phyloP scores from a whole-genome alignment of 441 rosid genomes.

The Populus hybrid region DNA sequence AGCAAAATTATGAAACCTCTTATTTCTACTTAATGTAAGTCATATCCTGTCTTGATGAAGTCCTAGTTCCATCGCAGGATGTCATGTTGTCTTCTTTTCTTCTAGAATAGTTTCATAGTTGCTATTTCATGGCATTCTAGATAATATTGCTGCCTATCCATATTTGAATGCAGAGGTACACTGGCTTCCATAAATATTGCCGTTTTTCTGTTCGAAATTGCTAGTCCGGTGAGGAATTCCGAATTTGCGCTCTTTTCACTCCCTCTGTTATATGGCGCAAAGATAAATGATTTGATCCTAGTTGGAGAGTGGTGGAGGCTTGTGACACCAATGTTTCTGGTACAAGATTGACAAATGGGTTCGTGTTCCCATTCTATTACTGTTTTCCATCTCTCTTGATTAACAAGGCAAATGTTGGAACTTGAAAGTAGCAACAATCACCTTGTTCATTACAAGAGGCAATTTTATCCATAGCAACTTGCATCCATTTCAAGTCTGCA shows the following conservation, averaged over 20 bases:
- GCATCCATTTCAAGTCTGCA: neutral
- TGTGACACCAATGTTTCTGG: constrained; percentile 97
- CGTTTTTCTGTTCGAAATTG: constrained; percentile 75
- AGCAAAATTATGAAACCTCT: constrained; percentile 46
- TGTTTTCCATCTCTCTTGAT: constrained; percentile 22
- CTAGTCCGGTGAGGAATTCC: constrained; percentile 63
- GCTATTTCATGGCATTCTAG: neutral
- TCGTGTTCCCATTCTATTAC: constrained; percentile 47
- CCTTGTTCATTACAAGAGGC: neutral
- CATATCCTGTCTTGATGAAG: constrained; percentile 9
- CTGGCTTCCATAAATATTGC: constrained; percentile 76
- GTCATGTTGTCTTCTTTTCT: neutral
- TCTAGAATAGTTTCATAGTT: neutral
- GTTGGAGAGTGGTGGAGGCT: constrained; percentile 98
- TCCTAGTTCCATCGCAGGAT: neutral
- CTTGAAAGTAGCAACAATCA: neutral
- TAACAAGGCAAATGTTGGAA: constrained; percentile 1
- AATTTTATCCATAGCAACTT: neutral
- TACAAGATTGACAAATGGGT: constrained; percentile 88
- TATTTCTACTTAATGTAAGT: constrained; percentile 65
- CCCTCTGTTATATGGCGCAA: constrained; percentile 76
- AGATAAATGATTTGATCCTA: constrained; percentile 77
- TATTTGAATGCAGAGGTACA: constrained; percentile 49
- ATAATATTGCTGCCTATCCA: neutral
- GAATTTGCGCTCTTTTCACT: constrained; percentile 63